phyloP scores from a whole-genome alignment of 2,329 filamentous ascomycete genomes.

The Gremmenia infestans region DNA sequence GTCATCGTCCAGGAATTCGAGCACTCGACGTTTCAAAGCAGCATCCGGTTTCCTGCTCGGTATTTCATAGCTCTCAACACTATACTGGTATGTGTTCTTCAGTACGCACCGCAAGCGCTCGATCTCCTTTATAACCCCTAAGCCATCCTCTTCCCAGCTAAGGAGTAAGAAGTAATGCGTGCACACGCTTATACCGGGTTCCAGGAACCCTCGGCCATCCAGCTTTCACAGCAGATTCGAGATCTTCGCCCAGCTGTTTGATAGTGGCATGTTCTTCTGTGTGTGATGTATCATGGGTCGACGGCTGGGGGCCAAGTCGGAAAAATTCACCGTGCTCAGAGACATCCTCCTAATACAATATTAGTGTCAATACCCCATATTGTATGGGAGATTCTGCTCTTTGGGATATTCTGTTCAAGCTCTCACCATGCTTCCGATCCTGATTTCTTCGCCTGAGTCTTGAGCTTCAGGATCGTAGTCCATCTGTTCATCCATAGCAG shows the following conservation, averaged over 20 bases:
- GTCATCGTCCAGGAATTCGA: conserved; percentile 1
- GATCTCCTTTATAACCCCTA: conserved; percentile 4
- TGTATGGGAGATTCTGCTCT: not conserved
- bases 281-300: not conserved
- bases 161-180: conserved; percentile 10
- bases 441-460: no score
- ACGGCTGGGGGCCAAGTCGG: not conserved
- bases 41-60: conserved; percentile 1
- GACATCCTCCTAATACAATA: not conserved
- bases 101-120: conserved; percentile 3
- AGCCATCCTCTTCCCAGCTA: conserved; percentile 11
- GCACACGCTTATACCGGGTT: not conserved
- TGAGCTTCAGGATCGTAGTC: no score
- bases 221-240: conserved; percentile 5
- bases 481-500: no score
- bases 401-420: not conserved
- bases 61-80: conserved; percentile 5
- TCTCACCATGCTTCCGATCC: no score
- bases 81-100: conserved; percentile 1
- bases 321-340: not conserved
- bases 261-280: not conserved
- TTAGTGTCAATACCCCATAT: not conserved
- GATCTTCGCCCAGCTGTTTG: not conserved
- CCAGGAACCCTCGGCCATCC: conserved; percentile 5
- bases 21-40: conserved; percentile 2